Evolutionary conservation across 1,139 yeast genomes (phyloP).

Genomic region (Saccharomyces pastorianus): DNA sequence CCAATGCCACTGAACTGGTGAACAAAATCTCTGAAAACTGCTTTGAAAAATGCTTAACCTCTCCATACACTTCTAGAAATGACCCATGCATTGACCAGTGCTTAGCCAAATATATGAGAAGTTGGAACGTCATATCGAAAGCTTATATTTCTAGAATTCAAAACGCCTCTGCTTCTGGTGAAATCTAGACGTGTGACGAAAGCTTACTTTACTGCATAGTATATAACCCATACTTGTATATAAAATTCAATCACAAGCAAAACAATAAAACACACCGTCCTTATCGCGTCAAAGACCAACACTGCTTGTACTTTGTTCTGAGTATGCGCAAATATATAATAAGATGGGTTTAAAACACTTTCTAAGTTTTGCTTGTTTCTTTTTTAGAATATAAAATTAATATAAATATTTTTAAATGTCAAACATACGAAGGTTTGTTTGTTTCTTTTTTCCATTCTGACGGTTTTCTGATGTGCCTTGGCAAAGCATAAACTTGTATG

Average conservation of each 20-base stretch:
- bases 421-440: background rate
- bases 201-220: background rate
- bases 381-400: background rate
- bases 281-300: background rate
- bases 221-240: background rate
- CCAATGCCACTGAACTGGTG: constrained; percentile 81
- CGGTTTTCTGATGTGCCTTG: background rate
- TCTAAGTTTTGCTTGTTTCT: background rate
- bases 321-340: background rate
- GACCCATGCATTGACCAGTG: constrained; percentile 65
- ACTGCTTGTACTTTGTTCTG: background rate
- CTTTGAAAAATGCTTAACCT: constrained; percentile 64
- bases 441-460: background rate
- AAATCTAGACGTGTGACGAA: constrained; percentile 13
- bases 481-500: background rate
- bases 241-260: background rate
- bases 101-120: constrained; percentile 78
- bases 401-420: background rate
- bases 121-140: constrained; percentile 80
- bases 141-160: constrained; percentile 71
- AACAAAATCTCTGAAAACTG: constrained; percentile 85
- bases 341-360: background rate
- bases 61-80: constrained; percentile 40
- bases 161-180: constrained; percentile 34
- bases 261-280: background rate